These are phyloP conservation scores for Citrus unshiu DNA, from an alignment of 345 rosid genomes.

Conservation along the genomic window DNA sequence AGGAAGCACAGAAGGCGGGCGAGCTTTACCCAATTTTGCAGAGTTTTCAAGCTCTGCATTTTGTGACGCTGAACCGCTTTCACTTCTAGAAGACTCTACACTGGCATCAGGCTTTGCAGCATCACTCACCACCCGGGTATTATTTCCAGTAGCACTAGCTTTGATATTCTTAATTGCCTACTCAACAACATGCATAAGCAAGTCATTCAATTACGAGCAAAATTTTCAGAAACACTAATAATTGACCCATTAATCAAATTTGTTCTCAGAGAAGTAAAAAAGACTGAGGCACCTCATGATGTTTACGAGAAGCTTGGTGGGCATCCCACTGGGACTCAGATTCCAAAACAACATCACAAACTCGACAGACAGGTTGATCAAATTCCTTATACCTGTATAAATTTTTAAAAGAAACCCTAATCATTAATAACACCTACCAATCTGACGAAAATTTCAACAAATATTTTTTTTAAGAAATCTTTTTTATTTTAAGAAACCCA, in stretches of 20 bases:
- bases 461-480: too few species aligned
- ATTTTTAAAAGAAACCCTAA: background rate
- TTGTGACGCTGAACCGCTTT: slow-evolving; percentile 6
- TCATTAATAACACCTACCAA: background rate
- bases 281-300: slow-evolving; percentile 53
- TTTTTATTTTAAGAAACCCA: too few species aligned
- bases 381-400: slow-evolving; percentile 70
- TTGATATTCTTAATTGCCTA: slow-evolving; percentile 48
- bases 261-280: background rate
- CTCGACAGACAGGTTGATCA: slow-evolving; percentile 87
- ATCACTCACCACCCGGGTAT: background rate
- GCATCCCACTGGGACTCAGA: slow-evolving; percentile 86
- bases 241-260: too few species aligned
- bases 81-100: slow-evolving; percentile 11
- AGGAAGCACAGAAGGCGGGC: slow-evolving; percentile 41
- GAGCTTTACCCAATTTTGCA: slow-evolving; percentile 16
- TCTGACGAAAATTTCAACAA: background rate
- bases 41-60: slow-evolving; percentile 16
- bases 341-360: slow-evolving; percentile 77
- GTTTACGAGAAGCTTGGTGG: slow-evolving; percentile 97
- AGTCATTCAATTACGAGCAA: too few species aligned
- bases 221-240: too few species aligned
- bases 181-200: background rate
- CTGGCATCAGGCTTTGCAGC: slow-evolving; percentile 11
- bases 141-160: slow-evolving; percentile 39